A percentile compares a stretch with the other conserved stretches of the same genome.
Conservation (phyloP, 1,284 basidiomycete species). For the Sporisorium graminicola region DNA sequence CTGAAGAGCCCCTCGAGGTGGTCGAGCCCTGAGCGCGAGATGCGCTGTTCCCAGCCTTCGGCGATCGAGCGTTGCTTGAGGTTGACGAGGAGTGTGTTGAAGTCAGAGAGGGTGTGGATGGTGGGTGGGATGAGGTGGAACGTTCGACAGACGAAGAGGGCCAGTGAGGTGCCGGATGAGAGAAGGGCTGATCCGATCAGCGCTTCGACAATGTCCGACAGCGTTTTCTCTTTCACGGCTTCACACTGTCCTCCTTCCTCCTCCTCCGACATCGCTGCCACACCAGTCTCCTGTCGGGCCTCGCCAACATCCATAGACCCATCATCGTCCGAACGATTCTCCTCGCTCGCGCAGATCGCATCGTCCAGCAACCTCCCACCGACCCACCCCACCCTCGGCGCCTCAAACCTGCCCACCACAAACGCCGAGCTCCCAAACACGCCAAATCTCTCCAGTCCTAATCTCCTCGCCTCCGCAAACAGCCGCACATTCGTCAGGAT, state of each 20-base stretch:
- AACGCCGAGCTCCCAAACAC: constrained; percentile 13
- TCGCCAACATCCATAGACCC: not conserved
- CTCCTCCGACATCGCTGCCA: constrained; percentile 2
- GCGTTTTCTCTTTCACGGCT: constrained; percentile 29
- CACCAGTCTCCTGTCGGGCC: too few relatives aligned
- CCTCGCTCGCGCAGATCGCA: too few relatives aligned
- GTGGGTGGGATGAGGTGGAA: constrained; percentile 28
- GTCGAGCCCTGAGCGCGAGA: constrained; percentile 9
- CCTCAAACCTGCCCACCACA: not conserved
- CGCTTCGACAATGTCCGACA: constrained; percentile 54
- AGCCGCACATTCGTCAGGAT: constrained; percentile 52
- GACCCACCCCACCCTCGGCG: constrained; percentile 5
- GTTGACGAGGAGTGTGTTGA: constrained; percentile 16
- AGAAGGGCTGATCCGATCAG: constrained; percentile 43
- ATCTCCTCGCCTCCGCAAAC: constrained; percentile 25
- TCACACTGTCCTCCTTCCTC: not conserved
- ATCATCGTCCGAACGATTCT: too few relatives aligned
- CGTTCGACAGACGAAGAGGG: constrained; percentile 14
- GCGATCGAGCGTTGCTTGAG: constrained; percentile 25
- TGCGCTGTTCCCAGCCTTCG: constrained; percentile 28
- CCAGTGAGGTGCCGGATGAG: not conserved
- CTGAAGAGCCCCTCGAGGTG: constrained; percentile 37
- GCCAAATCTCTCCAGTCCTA: constrained; percentile 28
- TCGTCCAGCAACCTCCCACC: constrained; percentile 2
- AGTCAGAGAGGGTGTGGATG: constrained; percentile 13